These are phyloP conservation scores for Centella asiatica DNA, from an alignment of 129 eudicot genomes.

Conservation along the genomic window DNA sequence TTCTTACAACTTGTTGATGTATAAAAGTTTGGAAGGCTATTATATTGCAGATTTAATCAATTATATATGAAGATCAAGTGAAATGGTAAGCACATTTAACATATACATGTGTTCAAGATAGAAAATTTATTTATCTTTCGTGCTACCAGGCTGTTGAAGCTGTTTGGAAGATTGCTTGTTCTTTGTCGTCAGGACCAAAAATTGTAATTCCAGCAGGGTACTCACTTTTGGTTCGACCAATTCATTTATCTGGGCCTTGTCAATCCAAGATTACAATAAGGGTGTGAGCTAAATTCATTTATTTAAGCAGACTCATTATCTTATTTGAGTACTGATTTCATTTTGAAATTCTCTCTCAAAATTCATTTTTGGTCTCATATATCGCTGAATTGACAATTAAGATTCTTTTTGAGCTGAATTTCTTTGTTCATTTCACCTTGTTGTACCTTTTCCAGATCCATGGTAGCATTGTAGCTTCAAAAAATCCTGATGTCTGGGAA, in stretches of 20 bases:
- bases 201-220: slow-evolving; percentile 50
- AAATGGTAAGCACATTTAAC: background rate
- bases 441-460: slow-evolving; percentile 35
- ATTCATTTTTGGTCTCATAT: background rate
- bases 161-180: slow-evolving; percentile 75
- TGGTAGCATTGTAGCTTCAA: slow-evolving; percentile 71
- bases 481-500: slow-evolving; percentile 67
- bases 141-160: slow-evolving; percentile 44
- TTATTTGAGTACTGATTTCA: background rate
- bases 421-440: background rate
- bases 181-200: slow-evolving; percentile 32
- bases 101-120: background rate
- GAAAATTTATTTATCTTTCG: background rate
- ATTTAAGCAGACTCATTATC: background rate
- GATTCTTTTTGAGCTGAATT: background rate
- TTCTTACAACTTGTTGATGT: background rate
- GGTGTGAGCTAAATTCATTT: slow-evolving; percentile 30
- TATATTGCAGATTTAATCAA: background rate
- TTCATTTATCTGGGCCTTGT: slow-evolving; percentile 67
- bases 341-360: background rate
- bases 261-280: slow-evolving; percentile 39
- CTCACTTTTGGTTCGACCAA: slow-evolving; percentile 41
- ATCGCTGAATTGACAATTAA: background rate
- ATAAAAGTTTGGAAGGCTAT: background rate
- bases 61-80: background rate